Evolutionary conservation across 352 stramenopile species (phyloP).

Genomic region (Globisporangium nunn): DNA sequence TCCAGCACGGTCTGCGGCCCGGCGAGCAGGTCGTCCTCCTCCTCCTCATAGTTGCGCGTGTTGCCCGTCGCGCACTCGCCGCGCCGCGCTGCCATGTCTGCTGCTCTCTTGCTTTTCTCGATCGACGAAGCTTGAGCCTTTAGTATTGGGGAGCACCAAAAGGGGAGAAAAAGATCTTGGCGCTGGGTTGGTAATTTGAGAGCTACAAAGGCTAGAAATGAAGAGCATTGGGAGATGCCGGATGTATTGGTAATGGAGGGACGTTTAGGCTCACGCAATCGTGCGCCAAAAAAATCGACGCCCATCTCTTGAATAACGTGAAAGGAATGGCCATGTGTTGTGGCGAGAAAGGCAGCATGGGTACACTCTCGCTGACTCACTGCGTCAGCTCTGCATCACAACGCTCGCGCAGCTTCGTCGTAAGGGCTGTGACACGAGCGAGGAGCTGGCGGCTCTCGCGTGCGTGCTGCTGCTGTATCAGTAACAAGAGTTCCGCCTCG

Average conservation of each 20-base stretch:
- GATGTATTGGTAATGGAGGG: too few relatives aligned
- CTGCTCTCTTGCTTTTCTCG: neutral
- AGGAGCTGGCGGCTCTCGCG: slow-evolving; percentile 3
- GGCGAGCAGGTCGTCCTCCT: slow-evolving; percentile 83
- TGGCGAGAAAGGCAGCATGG: neutral
- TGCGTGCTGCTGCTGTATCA: slow-evolving; percentile 30
- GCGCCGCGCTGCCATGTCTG: slow-evolving; percentile 10
- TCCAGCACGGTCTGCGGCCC: slow-evolving; percentile 78
- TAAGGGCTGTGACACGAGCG: neutral
- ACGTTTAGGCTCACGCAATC: neutral
- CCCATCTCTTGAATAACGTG: neutral
- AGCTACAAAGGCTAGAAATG: too few relatives aligned
- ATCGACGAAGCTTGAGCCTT: too few relatives aligned
- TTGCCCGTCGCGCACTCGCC: slow-evolving; percentile 96
- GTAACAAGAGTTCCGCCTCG: slow-evolving; percentile 25
- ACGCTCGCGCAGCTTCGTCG: too few relatives aligned
- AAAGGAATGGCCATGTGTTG: neutral
- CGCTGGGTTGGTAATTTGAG: too few relatives aligned
- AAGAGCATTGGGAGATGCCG: too few relatives aligned
- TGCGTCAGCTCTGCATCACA: too few relatives aligned
- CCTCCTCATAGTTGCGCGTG: slow-evolving; percentile 93
- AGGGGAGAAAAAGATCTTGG: slow-evolving; percentile 1
- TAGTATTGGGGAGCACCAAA: neutral
- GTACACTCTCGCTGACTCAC: neutral
- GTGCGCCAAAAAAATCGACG: neutral